Evolutionary conservation across 768 basidiomycete genomes (phyloP).

Genomic region (Glaciozyma antarctica): DNA sequence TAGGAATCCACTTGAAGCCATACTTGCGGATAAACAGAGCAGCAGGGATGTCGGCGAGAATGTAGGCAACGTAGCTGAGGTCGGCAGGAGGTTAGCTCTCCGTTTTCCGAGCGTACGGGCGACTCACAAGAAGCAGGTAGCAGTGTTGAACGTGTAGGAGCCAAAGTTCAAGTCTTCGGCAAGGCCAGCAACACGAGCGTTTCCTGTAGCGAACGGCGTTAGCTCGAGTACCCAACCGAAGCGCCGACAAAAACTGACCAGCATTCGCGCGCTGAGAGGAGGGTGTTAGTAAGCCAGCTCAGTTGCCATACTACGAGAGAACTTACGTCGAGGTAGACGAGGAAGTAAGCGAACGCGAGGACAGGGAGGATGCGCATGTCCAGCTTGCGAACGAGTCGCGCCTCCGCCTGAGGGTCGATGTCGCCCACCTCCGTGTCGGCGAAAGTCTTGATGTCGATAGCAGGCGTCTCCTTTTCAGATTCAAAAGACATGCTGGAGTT

Average conservation of each 20-base stretch:
- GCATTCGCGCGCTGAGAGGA: neutral
- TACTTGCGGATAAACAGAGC: neutral
- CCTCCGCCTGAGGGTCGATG: too few relatives aligned
- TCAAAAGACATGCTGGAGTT: too few relatives aligned
- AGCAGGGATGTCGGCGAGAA: neutral
- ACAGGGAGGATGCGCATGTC: neutral
- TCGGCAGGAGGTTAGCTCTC: neutral
- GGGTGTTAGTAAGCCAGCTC: neutral
- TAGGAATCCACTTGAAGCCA: neutral
- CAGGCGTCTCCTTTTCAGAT: too few relatives aligned
- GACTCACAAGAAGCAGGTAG: neutral
- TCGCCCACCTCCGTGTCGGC: too few relatives aligned
- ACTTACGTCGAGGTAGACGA: neutral
- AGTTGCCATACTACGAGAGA: too few relatives aligned
- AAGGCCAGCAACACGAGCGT: neutral
- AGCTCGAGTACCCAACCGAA: neutral
- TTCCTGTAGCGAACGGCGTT: neutral
- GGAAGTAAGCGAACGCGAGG: neutral
- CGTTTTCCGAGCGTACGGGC: too few relatives aligned
- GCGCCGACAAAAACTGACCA: neutral
- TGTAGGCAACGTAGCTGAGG: neutral
- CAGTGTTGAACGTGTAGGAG: neutral
- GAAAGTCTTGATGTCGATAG: too few relatives aligned
- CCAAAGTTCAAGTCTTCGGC: neutral
- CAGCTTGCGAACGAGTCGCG: neutral